These are phyloP conservation scores for Phaseolus coccineus DNA, from an alignment of 331 rosid genomes.

Conservation along the genomic window DNA sequence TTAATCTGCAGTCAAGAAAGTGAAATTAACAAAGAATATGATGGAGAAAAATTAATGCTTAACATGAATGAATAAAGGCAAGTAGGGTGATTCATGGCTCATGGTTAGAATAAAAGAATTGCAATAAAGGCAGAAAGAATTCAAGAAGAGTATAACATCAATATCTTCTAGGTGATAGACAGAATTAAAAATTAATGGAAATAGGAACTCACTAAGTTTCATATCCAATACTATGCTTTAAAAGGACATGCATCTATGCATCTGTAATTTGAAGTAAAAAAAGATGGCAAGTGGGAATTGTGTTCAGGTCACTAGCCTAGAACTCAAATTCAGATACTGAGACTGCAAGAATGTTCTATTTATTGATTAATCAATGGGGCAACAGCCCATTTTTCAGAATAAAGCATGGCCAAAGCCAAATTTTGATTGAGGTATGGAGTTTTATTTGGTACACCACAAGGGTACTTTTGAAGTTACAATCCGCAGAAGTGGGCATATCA, in stretches of 20 bases:
- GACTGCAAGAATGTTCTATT: background rate
- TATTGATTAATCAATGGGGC: slow-evolving; percentile 6
- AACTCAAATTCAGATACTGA: slow-evolving; percentile 10
- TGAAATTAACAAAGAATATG: background rate
- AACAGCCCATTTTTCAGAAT: slow-evolving; percentile 4
- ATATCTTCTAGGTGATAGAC: background rate
- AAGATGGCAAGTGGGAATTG: background rate
- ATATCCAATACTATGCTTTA: background rate
- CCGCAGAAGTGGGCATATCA: background rate
- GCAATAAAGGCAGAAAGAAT: slow-evolving; percentile 6
- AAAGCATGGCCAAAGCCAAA: slow-evolving; percentile 1
- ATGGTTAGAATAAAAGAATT: slow-evolving; percentile 20
- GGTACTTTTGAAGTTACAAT: background rate
- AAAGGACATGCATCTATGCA: background rate
- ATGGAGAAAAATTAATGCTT: background rate
- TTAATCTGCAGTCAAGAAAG: slow-evolving; percentile 24
- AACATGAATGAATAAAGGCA: background rate
- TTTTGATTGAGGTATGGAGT: background rate
- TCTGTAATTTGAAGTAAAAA: slow-evolving; percentile 6
- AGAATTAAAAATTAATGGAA: slow-evolving; percentile 1
- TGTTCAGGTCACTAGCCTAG: background rate
- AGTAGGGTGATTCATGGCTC: background rate
- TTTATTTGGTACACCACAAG: background rate
- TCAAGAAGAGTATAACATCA: slow-evolving; percentile 18
- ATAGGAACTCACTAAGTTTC: background rate